Evolutionary conservation across 1,284 basidiomycete genomes (phyloP).

Genomic region (Melampsora abietis-canadensis): DNA sequence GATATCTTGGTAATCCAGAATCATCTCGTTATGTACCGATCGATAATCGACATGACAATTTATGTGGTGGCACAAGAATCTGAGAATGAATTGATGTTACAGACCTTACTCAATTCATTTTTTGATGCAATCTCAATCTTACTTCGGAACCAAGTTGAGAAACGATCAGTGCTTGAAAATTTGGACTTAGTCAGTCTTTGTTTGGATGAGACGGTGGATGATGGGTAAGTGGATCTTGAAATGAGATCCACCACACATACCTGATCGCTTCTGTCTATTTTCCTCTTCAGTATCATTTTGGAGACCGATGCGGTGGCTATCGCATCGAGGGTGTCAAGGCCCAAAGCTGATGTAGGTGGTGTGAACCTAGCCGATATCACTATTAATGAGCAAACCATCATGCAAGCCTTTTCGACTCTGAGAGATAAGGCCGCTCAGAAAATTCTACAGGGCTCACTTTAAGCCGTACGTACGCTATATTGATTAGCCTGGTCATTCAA

Average conservation of each 20-base stretch:
- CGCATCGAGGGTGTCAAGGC: constrained; percentile 86
- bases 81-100: constrained; percentile 97
- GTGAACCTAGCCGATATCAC: constrained; percentile 75
- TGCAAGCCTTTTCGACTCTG: constrained; percentile 53
- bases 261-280: neutral
- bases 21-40: constrained; percentile 86
- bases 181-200: constrained; percentile 88
- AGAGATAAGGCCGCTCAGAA: constrained; percentile 49
- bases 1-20: constrained; percentile 92
- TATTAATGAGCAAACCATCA: constrained; percentile 74
- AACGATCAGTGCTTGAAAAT: constrained; percentile 89
- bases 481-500: no score
- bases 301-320: constrained; percentile 95
- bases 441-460: constrained; percentile 49
- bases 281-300: constrained; percentile 73
- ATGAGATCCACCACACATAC: neutral
- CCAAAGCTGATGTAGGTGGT: constrained; percentile 72
- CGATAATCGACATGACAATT: constrained; percentile 90
- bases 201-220: constrained; percentile 94
- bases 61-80: constrained; percentile 83
- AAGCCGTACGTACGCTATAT: constrained; percentile 1
- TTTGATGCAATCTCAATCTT: constrained; percentile 80
- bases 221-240: constrained; percentile 63
- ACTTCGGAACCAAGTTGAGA: constrained; percentile 88
- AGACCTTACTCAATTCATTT: constrained; percentile 75